Conservation (phyloP, 192 early-diverging fungal species). For the Coemansia sp. region DNA sequence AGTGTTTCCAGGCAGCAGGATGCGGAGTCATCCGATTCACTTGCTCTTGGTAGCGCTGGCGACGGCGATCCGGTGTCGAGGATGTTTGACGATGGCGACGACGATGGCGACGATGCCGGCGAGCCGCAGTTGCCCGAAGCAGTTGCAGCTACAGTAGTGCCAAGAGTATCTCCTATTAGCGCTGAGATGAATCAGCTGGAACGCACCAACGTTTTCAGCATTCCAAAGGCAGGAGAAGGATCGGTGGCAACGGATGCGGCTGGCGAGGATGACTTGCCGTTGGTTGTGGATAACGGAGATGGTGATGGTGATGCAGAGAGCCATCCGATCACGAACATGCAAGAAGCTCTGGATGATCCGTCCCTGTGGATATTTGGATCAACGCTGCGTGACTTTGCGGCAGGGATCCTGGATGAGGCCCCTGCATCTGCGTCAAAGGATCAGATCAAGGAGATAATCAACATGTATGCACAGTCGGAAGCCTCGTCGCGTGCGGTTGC, state of each 20-base stretch:
- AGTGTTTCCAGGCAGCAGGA: neutral
- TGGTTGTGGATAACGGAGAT: neutral
- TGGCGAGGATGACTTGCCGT: constrained; percentile 8
- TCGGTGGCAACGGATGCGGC: neutral
- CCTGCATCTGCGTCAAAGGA: neutral
- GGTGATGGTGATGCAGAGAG: neutral
- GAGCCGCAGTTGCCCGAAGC: neutral
- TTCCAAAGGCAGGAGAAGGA: neutral
- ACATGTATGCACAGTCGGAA: constrained; percentile 55
- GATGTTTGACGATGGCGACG: constrained; percentile 40
- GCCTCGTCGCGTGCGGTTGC: constrained; percentile 48
- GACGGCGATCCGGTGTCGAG: constrained; percentile 15
- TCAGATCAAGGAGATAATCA: constrained; percentile 30
- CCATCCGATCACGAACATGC: constrained; percentile 2
- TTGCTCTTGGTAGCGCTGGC: neutral
- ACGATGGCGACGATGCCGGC: constrained; percentile 12
- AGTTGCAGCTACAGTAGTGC: neutral
- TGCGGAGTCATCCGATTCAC: neutral
- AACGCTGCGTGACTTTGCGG: constrained; percentile 40
- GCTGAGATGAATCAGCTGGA: neutral
- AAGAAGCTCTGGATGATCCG: constrained; percentile 39
- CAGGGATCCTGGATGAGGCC: neutral
- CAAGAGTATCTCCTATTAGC: neutral
- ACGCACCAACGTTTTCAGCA: neutral
- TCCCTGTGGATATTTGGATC: constrained; percentile 61